These are phyloP conservation scores for Acrodontium crateriforme DNA, from an alignment of 2,329 filamentous ascomycete species.

Conservation along the genomic window DNA sequence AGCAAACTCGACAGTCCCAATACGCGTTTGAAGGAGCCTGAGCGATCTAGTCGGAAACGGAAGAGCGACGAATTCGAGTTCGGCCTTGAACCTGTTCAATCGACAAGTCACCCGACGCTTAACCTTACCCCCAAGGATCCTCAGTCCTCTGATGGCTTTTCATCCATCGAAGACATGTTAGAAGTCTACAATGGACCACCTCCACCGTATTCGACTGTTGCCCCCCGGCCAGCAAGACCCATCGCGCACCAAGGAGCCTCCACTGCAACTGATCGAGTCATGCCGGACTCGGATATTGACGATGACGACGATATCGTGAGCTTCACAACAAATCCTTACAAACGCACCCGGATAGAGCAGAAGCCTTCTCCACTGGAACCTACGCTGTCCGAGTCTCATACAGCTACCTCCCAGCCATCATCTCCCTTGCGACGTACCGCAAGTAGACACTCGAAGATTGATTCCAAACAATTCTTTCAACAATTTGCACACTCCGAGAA, in stretches of 20 bases:
- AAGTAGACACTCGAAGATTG: too few relatives aligned
- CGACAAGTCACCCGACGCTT: too few relatives aligned
- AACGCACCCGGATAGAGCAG: constrained; percentile 1
- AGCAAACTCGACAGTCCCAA: constrained; percentile 9
- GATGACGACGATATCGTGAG: constrained; percentile 17
- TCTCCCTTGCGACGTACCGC: too few relatives aligned
- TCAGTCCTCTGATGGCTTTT: too few relatives aligned
- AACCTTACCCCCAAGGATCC: too few relatives aligned
- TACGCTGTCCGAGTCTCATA: too few relatives aligned
- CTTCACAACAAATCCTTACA: constrained; percentile 7
- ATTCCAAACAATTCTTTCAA: too few relatives aligned
- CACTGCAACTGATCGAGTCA: constrained; percentile 1
- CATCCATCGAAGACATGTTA: constrained; percentile 25
- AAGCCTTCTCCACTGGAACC: too few relatives aligned
- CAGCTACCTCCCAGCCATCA: too few relatives aligned
- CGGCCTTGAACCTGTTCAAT: constrained; percentile 8
- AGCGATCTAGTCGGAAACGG: constrained; percentile 24
- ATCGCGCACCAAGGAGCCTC: constrained; percentile 4
- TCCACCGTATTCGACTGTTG: constrained; percentile 33
- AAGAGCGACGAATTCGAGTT: constrained; percentile 32
- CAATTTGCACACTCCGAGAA: too few relatives aligned
- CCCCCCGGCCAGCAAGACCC: constrained; percentile 8
- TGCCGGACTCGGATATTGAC: constrained; percentile 14
- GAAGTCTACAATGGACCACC: constrained; percentile 22
- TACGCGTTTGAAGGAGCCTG: constrained; percentile 3